Base-by-base conservation (phyloP, 2,329 filamentous ascomycete genomes). In the Sporothrix brunneoviolacea region DNA sequence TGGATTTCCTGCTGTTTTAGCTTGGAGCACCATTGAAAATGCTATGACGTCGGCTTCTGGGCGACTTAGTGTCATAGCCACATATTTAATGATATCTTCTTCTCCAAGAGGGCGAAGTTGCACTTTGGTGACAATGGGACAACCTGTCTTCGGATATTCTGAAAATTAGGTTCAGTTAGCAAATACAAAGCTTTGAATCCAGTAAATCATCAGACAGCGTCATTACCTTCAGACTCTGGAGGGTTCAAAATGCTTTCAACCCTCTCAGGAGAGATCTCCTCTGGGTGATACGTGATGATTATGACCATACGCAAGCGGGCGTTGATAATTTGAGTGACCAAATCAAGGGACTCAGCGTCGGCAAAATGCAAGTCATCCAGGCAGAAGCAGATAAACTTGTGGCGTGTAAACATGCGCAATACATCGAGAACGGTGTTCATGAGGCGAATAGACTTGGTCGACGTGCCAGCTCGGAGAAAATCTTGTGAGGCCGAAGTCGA, bases 301-400 rank as follows among this genome's bases (percentile, higher is more conserved):
- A 95, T 74, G 18, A 91, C 82, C 70, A 95, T 85, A 18, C 86
- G 88, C 54, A 96, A 80, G 56, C 85, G 84, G 1, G 85, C 82
- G 45, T 77, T 75, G 50, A 95, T 81, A 47, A 96, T 89, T 60
- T 90, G 84, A 15, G 84, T 79, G 35, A 96, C 84, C 47, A 96
- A 72, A 52, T 95, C 88, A 42, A 93, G 70, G 13, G 86, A 93
- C 65, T 96, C 91, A 22, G 86, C 80, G 62, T 96, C 91, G 7
- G 90, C 89, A 65, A 89, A 93, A 60, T 96, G 90, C 28, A 96
- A 70, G 65, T 96, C 91, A 61, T 96, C 91, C 24, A 96, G 69
- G 59, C 84, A 90, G 59, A 95, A 83, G 61, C 88, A 94, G 48
- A 95, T 90, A 60, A 95, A 83, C 60, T 91, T 93, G 63, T 91